Conservation (phyloP, 1,284 basidiomycete genomes). For the Fistulina hepatica region DNA sequence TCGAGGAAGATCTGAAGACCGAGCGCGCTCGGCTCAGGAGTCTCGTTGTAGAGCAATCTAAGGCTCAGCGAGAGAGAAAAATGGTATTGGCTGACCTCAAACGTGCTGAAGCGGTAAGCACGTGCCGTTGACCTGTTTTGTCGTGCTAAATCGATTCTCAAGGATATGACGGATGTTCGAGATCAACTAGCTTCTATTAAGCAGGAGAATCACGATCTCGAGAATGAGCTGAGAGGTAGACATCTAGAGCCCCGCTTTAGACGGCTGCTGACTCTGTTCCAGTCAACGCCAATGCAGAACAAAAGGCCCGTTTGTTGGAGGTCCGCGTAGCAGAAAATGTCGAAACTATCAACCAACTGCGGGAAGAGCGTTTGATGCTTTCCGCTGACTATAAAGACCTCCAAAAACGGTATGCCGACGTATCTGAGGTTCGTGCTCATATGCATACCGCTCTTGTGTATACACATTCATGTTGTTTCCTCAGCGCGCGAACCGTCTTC, state of each 20-base stretch:
- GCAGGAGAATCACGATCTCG: conserved; percentile 56
- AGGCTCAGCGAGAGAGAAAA: conserved; percentile 50
- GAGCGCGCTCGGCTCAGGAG: conserved; percentile 55
- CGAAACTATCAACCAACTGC: conserved; percentile 56
- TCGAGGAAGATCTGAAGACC: conserved; percentile 54
- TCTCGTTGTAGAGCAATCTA: conserved; percentile 51
- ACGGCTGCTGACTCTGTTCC: background rate
- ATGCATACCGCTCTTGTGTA: background rate
- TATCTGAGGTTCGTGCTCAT: conserved; percentile 43
- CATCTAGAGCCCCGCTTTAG: conserved; percentile 13
- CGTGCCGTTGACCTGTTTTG: background rate
- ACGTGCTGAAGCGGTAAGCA: conserved; percentile 54
- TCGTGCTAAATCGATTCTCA: conserved; percentile 9
- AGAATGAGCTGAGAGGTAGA: conserved; percentile 53
- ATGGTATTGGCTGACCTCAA: conserved; percentile 49
- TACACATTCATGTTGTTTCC: conserved; percentile 4
- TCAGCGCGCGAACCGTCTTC: conserved; percentile 50
- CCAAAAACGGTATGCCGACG: conserved; percentile 51
- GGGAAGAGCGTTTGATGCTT: conserved; percentile 61
- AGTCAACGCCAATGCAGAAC: conserved; percentile 53
- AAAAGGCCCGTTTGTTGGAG: conserved; percentile 57
- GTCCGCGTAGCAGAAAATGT: conserved; percentile 52
- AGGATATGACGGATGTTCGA: conserved; percentile 71
- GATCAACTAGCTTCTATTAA: conserved; percentile 55
- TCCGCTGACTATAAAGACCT: conserved; percentile 57